These are phyloP conservation scores for Nicotiana tabacum DNA, from an alignment of 257 asterid species.

Conservation along the genomic window DNA sequence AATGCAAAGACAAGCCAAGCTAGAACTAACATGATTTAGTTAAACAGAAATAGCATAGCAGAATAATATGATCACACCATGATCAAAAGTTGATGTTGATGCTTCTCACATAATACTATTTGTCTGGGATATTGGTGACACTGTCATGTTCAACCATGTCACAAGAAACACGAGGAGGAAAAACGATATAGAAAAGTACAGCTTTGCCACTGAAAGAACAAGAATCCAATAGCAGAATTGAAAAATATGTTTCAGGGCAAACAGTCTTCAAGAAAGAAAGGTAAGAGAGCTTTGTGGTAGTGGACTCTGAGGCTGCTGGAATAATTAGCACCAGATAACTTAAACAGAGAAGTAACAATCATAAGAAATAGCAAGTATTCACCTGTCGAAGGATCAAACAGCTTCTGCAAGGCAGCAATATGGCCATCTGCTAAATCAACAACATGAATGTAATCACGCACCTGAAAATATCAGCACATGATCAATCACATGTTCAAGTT, in stretches of 20 bases:
- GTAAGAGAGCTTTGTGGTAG: neutral
- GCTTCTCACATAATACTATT: neutral
- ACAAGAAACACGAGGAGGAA: neutral
- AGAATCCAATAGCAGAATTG: neutral
- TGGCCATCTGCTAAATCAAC: conserved; percentile 13
- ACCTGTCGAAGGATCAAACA: conserved; percentile 10
- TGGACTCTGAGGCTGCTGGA: neutral
- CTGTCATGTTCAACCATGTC: neutral
- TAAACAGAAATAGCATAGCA: neutral
- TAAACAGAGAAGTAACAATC: neutral
- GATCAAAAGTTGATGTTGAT: neutral
- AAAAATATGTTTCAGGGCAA: neutral
- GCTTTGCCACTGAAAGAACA: neutral
- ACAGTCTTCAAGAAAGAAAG: neutral
- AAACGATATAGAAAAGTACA: neutral
- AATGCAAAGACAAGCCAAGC: neutral
- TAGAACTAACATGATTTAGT: neutral
- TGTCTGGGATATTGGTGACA: neutral
- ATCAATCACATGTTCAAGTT: neutral
- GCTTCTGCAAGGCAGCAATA: conserved; percentile 8
- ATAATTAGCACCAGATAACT: neutral
- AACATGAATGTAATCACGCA: conserved; percentile 13
- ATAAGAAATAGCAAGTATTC: neutral
- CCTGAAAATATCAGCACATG: conserved; percentile 3
- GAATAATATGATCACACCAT: neutral